Percentiles rank a stretch among this genome's conserved stretches.
phyloP scores from a whole-genome alignment of 345 rosid genomes.

The Pelargonium nanum region DNA sequence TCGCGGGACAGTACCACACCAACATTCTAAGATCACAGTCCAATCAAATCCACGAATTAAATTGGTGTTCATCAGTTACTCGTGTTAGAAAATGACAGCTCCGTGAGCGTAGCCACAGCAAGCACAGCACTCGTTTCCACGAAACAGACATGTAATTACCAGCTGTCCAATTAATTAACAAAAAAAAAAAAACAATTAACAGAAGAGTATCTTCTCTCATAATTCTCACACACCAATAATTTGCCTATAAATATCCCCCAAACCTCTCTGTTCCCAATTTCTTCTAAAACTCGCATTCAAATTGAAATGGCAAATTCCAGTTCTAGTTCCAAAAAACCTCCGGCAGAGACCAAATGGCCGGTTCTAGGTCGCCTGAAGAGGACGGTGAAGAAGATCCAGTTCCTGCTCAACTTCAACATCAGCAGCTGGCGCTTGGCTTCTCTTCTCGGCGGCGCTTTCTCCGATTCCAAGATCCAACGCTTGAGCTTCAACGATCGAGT shows the following conservation, averaged over 20 bases:
- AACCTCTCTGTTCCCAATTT: not conserved
- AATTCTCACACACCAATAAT: not conserved
- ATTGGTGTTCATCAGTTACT: too few relatives aligned
- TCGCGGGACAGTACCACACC: too few relatives aligned
- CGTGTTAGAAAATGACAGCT: not conserved
- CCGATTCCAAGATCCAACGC: not conserved
- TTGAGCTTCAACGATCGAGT: not conserved
- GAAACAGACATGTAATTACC: not conserved
- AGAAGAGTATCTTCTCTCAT: too few relatives aligned
- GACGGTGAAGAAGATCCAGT: not conserved
- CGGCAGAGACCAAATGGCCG: not conserved
- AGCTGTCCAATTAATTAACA: not conserved
- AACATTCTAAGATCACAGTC: not conserved
- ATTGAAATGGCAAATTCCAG: not conserved
- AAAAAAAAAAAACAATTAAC: too few relatives aligned
- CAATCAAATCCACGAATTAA: too few relatives aligned
- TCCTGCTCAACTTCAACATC: not conserved
- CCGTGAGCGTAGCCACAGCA: not conserved
- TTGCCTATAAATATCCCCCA: not conserved
- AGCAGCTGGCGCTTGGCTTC: not conserved
- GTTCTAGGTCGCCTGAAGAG: not conserved
- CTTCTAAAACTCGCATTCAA: not conserved
- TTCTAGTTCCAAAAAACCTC: too few relatives aligned
- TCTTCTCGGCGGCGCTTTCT: not conserved
- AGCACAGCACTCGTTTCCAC: not conserved